Base-by-base conservation (phyloP, 179 eudicot genomes). In the Spinacia oleracea region DNA sequence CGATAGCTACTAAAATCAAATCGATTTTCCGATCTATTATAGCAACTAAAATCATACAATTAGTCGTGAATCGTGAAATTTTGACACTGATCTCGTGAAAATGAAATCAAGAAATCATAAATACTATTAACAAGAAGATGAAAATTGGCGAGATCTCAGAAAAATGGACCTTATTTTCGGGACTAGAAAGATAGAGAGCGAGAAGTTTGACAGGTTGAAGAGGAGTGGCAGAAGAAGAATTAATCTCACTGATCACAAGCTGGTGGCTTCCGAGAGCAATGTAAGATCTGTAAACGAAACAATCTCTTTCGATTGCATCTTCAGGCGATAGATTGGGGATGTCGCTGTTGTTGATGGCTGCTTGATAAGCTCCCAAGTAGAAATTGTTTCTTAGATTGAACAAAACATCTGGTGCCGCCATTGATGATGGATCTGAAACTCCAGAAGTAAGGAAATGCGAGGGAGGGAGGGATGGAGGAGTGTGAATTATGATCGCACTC, bases 181-280 rank as follows among this genome's bases (percentile, higher is more conserved):
- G 84, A 31, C 84, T 73, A 3, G 93, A 87, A 18, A 94, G 89
- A 84, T 91, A 94, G 72, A 92, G 75, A 38, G 98, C 98, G 14
- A 94, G 94, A 86, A 94, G 84, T 78, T 94, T 94, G 68, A 94
- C 96, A 4, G 98, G 96, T 77, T 94, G 98, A 43, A 92, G 96
- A 51, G 98, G 88, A 18, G 98, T 92, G 2, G 98, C 88, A 20
- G 98, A 94, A 3, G 96, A 86, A 1, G 89, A 80, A 86, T 90
- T 89, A 84, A 94, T 90, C 87, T 92, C 97, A 71, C 73, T 85
- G 62, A 92, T 86, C 74, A 89, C 98, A 80, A 94, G 97, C 93
- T 94, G 91, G 74, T 93, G 89, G 76, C 89, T 87, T 46, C 93
- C 93, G 29, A 90, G 95, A 58, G 97, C 97, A 80, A 93, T 93